Evolutionary conservation across 2,329 filamentous ascomycete species (phyloP).

Genomic region (Talaromyces sp.): DNA sequence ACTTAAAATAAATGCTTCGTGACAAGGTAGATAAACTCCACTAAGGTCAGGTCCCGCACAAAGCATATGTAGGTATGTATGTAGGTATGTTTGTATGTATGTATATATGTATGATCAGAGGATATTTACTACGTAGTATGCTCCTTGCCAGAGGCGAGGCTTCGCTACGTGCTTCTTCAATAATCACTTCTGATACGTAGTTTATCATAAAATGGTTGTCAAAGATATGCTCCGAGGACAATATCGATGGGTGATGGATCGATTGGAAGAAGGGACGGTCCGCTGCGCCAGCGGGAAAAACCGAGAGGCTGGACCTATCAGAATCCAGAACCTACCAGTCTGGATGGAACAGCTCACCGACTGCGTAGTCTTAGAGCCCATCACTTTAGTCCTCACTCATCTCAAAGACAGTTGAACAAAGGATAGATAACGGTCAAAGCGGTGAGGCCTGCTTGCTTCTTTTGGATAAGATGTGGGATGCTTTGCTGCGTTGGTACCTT

Average conservation of each 20-base stretch:
- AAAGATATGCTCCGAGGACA: background rate
- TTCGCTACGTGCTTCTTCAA: background rate
- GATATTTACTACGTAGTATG: too few relatives aligned
- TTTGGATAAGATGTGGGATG: background rate
- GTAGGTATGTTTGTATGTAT: too few relatives aligned
- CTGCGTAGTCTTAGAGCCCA: background rate
- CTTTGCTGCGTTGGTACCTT: constrained; percentile 4
- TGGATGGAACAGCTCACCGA: background rate
- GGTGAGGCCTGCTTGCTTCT: background rate
- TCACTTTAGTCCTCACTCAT: background rate
- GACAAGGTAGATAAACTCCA: background rate
- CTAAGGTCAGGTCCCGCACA: constrained; percentile 16
- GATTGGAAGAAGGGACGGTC: constrained; percentile 12
- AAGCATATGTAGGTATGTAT: constrained; percentile 32
- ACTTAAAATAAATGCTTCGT: background rate
- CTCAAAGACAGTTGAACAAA: background rate
- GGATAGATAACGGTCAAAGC: background rate
- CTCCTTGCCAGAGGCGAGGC: constrained; percentile 1
- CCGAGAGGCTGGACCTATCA: constrained; percentile 14
- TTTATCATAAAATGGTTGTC: background rate
- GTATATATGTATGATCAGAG: constrained; percentile 11
- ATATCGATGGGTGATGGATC: background rate
- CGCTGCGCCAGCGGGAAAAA: constrained; percentile 11
- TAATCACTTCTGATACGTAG: too few relatives aligned
- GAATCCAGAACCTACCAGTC: background rate